These are phyloP conservation scores for Candida vaughaniae DNA, from an alignment of 805 yeast species.

Conservation along the genomic window DNA sequence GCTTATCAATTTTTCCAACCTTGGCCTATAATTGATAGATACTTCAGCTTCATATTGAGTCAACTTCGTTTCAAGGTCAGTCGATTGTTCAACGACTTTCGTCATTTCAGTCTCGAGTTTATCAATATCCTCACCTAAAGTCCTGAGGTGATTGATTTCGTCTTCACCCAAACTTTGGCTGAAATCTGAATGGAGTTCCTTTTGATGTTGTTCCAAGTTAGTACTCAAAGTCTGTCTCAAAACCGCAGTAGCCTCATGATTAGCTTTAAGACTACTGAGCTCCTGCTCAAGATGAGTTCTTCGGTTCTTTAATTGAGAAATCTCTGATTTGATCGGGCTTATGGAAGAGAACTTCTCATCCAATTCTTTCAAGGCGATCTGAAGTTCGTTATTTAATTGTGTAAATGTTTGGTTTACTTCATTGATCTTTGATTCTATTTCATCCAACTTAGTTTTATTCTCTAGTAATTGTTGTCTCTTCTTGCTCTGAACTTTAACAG, in stretches of 20 bases:
- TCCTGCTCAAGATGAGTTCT: slow-evolving; percentile 46
- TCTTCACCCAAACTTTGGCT: slow-evolving; percentile 47
- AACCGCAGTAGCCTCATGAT: slow-evolving; percentile 31
- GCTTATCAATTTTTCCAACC: slow-evolving; percentile 22
- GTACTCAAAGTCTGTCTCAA: slow-evolving; percentile 33
- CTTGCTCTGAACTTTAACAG: slow-evolving; percentile 54
- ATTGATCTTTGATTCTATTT: slow-evolving; percentile 40
- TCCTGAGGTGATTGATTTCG: slow-evolving; percentile 46
- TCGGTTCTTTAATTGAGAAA: slow-evolving; percentile 42
- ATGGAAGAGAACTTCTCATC: slow-evolving; percentile 43
- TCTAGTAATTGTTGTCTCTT: slow-evolving; percentile 50
- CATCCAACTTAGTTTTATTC: slow-evolving; percentile 22
- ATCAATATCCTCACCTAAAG: slow-evolving; percentile 35
- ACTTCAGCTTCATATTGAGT: slow-evolving; percentile 55
- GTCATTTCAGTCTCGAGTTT: slow-evolving; percentile 41
- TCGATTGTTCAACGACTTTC: slow-evolving; percentile 35
- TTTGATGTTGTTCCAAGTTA: slow-evolving; percentile 42
- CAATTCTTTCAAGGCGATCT: slow-evolving; percentile 31
- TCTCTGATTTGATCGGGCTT: slow-evolving; percentile 43
- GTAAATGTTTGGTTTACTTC: slow-evolving; percentile 54
- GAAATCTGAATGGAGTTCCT: slow-evolving; percentile 57
- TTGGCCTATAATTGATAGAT: slow-evolving; percentile 56
- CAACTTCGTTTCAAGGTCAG: slow-evolving; percentile 47
- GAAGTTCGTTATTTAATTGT: slow-evolving; percentile 44
- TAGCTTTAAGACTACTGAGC: slow-evolving; percentile 29